phyloP scores from a whole-genome alignment of 2,329 filamentous ascomycete species.

The Rhinocladiella mackenziei region DNA sequence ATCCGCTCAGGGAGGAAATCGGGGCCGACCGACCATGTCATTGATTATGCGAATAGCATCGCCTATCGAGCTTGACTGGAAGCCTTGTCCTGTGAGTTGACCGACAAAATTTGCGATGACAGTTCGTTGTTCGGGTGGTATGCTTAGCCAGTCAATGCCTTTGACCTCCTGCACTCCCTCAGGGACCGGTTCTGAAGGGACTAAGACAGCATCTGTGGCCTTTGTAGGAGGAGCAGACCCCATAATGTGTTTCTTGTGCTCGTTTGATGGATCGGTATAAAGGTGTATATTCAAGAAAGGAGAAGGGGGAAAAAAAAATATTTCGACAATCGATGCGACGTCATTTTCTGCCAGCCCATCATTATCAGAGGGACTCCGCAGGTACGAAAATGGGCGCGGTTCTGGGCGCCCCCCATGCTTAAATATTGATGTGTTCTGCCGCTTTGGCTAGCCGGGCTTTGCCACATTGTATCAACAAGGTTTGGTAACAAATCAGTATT shows the following conservation, averaged over 20 bases:
- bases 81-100: conserved; percentile 81
- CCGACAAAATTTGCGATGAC: conserved; percentile 80
- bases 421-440: neutral
- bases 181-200: conserved; percentile 77
- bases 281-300: neutral
- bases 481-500: neutral
- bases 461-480: too few relatives aligned
- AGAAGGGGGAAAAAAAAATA: too few relatives aligned
- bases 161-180: conserved; percentile 73
- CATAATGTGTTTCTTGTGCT: conserved; percentile 11
- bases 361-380: neutral
- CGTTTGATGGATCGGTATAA: neutral
- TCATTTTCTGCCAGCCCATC: neutral
- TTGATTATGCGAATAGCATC: conserved; percentile 91
- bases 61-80: conserved; percentile 74
- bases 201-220: conserved; percentile 76
- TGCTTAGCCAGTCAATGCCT: conserved; percentile 87
- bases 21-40: conserved; percentile 67
- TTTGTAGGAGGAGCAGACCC: conserved; percentile 51
- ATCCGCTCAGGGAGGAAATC: neutral
- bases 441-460: too few relatives aligned
- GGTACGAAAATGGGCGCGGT: neutral
- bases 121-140: conserved; percentile 66
- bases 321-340: neutral
- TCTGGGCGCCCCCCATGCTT: conserved; percentile 4